Evolutionary conservation across 2,329 filamentous ascomycete species (phyloP).

Genomic region (Claviceps arundinis): DNA sequence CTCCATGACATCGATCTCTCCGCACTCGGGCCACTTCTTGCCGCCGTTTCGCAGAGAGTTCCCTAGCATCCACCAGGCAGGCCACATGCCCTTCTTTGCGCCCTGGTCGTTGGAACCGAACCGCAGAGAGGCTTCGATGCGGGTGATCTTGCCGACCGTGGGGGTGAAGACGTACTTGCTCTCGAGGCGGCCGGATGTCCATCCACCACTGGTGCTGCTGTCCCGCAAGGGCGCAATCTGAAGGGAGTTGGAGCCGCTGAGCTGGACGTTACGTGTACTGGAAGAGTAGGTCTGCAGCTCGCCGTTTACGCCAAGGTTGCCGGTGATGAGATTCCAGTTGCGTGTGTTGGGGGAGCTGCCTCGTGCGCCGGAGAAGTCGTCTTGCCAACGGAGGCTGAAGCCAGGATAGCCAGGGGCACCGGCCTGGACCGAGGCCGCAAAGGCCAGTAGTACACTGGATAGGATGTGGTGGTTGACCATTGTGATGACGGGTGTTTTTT

Average conservation of each 20-base stretch:
- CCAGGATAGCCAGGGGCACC: slow-evolving; percentile 25
- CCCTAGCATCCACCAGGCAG: slow-evolving; percentile 45
- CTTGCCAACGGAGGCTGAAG: slow-evolving; percentile 27
- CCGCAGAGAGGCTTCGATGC: slow-evolving; percentile 32
- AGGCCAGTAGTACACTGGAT: slow-evolving; percentile 14
- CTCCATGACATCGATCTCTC: slow-evolving; percentile 47
- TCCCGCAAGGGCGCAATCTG: slow-evolving; percentile 36
- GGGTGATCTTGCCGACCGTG: slow-evolving; percentile 28
- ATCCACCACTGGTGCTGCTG: slow-evolving; percentile 21
- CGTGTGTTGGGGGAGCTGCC: slow-evolving; percentile 20
- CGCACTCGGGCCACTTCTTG: slow-evolving; percentile 36
- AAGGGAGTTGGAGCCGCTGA: slow-evolving; percentile 35
- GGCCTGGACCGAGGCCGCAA: slow-evolving; percentile 22
- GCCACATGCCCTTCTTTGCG: slow-evolving; percentile 42
- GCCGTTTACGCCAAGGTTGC: slow-evolving; percentile 33
- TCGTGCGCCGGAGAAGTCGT: slow-evolving; percentile 26
- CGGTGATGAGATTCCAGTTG: slow-evolving; percentile 29
- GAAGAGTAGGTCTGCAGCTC: slow-evolving; percentile 37
- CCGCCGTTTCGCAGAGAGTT: slow-evolving; percentile 31
- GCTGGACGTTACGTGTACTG: slow-evolving; percentile 33
- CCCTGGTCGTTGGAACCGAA: slow-evolving; percentile 28
- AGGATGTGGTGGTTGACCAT: slow-evolving; percentile 14
- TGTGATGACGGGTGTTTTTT: background rate
- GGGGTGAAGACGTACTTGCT: slow-evolving; percentile 34
- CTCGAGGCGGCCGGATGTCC: slow-evolving; percentile 44